Percentiles rank a stretch among this genome's conserved stretches.
Evolutionary conservation across 352 stramenopile species (phyloP).

Genomic region (Phytopythium cucurbitacearum): DNA sequence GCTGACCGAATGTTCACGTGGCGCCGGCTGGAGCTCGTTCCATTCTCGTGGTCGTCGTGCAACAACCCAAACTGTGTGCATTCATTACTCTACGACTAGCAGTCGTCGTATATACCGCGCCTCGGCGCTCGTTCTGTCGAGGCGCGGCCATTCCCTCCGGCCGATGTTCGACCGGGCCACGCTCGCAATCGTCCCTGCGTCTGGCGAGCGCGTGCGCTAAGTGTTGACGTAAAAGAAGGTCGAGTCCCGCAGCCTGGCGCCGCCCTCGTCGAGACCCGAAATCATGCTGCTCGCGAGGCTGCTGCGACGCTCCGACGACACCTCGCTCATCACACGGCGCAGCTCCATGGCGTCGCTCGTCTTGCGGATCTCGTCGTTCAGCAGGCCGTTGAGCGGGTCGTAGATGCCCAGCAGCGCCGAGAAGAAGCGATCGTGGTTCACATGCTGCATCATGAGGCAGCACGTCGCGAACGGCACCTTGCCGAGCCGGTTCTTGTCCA

Average conservation of each 20-base stretch:
- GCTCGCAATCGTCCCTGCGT: too few relatives aligned
- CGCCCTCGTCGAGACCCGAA: constrained; percentile 23
- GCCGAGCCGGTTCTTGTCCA: constrained; percentile 83
- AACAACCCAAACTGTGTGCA: too few relatives aligned
- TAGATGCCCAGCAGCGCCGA: constrained; percentile 81
- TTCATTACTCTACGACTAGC: too few relatives aligned
- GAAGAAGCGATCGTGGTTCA: constrained; percentile 87
- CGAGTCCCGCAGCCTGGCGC: constrained; percentile 54
- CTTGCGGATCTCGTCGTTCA: constrained; percentile 76
- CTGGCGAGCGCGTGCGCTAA: neutral
- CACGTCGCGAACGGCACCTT: constrained; percentile 80
- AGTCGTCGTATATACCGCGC: too few relatives aligned
- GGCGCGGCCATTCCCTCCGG: too few relatives aligned
- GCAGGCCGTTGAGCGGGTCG: constrained; percentile 63
- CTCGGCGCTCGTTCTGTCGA: too few relatives aligned
- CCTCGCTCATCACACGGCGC: constrained; percentile 66
- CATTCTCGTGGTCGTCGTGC: too few relatives aligned
- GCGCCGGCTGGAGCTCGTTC: too few relatives aligned
- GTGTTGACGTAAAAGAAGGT: constrained; percentile 72
- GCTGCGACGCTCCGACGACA: constrained; percentile 57
- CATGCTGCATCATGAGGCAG: constrained; percentile 85
- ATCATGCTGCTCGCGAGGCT: constrained; percentile 31
- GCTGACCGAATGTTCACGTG: too few relatives aligned
- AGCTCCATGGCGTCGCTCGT: constrained; percentile 59
- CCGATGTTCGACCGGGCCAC: too few relatives aligned